Percentiles rank a stretch among this genome's conserved stretches.
phyloP scores from a whole-genome alignment of 2,329 filamentous ascomycete species.

The Acrodontium crateriforme region DNA sequence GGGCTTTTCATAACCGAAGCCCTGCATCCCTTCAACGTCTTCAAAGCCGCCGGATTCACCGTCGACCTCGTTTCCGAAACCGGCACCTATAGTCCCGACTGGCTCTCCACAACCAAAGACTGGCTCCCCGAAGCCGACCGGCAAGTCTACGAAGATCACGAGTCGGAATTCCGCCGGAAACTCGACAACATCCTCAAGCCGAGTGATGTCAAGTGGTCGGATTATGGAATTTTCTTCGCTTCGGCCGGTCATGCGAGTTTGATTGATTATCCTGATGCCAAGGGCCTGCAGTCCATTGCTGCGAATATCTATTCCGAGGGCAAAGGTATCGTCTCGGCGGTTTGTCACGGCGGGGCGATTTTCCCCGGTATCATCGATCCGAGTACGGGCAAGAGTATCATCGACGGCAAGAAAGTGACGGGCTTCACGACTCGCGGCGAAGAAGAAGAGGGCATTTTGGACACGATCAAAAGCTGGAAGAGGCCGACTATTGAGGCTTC shows the following conservation, averaged over 20 bases:
- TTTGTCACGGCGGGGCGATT: conserved; percentile 29
- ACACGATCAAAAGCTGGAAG: conserved; percentile 22
- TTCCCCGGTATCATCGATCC: conserved; percentile 23
- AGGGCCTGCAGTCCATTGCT: conserved; percentile 28
- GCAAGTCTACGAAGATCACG: conserved; percentile 26
- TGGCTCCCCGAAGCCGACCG: conserved; percentile 30
- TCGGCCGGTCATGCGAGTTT: conserved; percentile 33
- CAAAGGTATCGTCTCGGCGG: conserved; percentile 30
- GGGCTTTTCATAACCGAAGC: conserved; percentile 37
- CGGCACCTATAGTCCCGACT: conserved; percentile 31
- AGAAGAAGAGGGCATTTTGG: conserved; percentile 22
- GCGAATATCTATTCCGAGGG: conserved; percentile 27
- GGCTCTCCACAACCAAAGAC: conserved; percentile 30
- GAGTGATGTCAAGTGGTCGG: conserved; percentile 20
- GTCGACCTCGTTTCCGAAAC: conserved; percentile 35
- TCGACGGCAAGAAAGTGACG: conserved; percentile 23
- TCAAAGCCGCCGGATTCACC: conserved; percentile 31
- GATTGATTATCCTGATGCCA: conserved; percentile 34
- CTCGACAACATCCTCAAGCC: conserved; percentile 31
- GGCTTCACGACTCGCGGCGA: conserved; percentile 27
- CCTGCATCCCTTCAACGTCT: conserved; percentile 32
- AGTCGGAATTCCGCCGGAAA: conserved; percentile 32
- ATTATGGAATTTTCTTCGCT: conserved; percentile 29
- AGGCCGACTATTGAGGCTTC: conserved; percentile 9
- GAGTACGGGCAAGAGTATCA: conserved; percentile 20